A percentile compares a stretch with the other conserved stretches of the same genome.
Evolutionary conservation across 169 alveolate genomes (phyloP).

Genomic region (Pseudocohnilembus persalinus): DNA sequence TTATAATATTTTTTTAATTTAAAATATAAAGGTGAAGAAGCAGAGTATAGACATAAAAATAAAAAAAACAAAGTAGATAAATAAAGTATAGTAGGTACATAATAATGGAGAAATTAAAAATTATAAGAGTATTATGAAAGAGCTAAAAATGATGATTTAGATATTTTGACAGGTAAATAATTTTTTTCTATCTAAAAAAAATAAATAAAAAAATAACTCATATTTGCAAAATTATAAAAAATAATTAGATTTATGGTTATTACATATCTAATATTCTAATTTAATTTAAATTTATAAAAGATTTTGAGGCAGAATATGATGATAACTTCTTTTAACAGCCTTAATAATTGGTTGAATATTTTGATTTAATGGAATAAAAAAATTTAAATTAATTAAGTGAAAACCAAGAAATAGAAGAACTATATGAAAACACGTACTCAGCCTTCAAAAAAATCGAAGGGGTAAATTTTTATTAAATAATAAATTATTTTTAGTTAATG

Average conservation of each 20-base stretch:
- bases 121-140: neutral
- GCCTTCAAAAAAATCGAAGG: conserved; percentile 20
- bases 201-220: too few relatives aligned
- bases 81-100: neutral
- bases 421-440: conserved; percentile 13
- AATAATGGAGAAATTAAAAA: neutral
- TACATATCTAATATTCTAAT: neutral
- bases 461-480: too few relatives aligned
- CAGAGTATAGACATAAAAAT: neutral
- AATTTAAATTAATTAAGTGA: conserved; percentile 24
- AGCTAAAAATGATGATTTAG: too few relatives aligned
- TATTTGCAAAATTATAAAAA: too few relatives aligned
- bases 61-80: neutral
- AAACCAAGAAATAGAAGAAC: conserved; percentile 29
- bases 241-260: neutral
- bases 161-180: too few relatives aligned
- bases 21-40: neutral
- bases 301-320: conserved; percentile 41
- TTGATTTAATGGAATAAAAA: conserved; percentile 39
- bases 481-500: too few relatives aligned
- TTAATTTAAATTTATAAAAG: conserved; percentile 9
- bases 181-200: too few relatives aligned
- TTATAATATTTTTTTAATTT: too few relatives aligned
- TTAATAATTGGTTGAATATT: conserved; percentile 28
- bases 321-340: conserved; percentile 37